Base-by-base conservation (phyloP, 352 stramenopile genomes). In the Pythium phragmitis region DNA sequence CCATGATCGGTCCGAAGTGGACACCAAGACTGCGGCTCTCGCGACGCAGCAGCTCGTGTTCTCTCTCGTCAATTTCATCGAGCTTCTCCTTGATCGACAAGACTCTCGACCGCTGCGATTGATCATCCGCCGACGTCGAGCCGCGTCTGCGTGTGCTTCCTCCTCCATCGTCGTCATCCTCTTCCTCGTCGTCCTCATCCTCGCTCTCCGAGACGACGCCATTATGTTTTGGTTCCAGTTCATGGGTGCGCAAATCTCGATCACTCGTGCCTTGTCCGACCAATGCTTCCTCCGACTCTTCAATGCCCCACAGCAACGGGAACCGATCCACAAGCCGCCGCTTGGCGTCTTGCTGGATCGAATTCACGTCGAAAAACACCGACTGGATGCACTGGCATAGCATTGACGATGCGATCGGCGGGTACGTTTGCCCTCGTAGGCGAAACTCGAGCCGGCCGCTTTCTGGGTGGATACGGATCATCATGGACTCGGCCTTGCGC, bases 341-440 rank as follows among this genome's bases (percentile, higher is more conserved):
- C 65, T 94, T 94, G 0, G 85, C 85, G 51, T 91, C 79, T 43
- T 89, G 77, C 34, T 94, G 85, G 56, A 94, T 92, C 9, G 85
- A 89, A 55, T 90, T 92, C 37, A 68, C 80, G 56, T 94, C 85
- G 47, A 94, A 91, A 54, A 94, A 92, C 19, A 94, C 57, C 2
- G 79, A 74, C 57, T 89, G 82, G 19, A 94, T 76, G 37, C 75
- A 82, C 34, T 88, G 82, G 41, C 82, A 91, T 33, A 94, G 68
- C 34, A 76, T 68, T 41, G 77, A 73, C 23, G 85, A 91, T 16
- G 77, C 76, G 36, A 94, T 88, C 8, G 82, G 84, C 17, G 82
- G 85, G 57, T 91, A 91, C 48, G 85, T 65, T 47, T 88, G 74
- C 0, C 82, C 80, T 16, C 84, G 82, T 3, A 90, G 52, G 28